A percentile compares a stretch with the other conserved stretches of the same genome.
Evolutionary conservation across 106 monocot species (phyloP).

Genomic region (Iris macrosiphon): DNA sequence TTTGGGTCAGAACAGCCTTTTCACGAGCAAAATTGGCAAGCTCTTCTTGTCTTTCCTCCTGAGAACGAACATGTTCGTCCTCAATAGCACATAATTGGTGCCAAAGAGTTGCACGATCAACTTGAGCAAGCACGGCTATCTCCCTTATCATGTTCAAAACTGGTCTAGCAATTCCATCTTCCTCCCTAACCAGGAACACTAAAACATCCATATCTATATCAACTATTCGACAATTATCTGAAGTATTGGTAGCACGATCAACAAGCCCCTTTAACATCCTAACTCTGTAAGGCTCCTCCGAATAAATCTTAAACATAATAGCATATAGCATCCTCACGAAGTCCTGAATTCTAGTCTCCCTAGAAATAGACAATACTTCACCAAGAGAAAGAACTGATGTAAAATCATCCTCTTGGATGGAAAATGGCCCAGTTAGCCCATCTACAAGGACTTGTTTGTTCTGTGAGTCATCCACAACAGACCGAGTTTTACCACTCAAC

Average conservation of each 20-base stretch:
- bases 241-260: constrained; percentile 67
- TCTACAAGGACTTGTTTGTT: constrained; percentile 23
- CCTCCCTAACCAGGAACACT: constrained; percentile 75
- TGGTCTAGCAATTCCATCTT: constrained; percentile 66
- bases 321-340: constrained; percentile 92
- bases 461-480: constrained; percentile 29
- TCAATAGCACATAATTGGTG: constrained; percentile 73
- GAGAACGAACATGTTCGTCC: constrained; percentile 67
- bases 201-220: constrained; percentile 92
- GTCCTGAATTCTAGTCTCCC: constrained; percentile 57
- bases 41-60: constrained; percentile 57
- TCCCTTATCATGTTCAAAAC: constrained; percentile 83
- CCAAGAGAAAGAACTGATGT: constrained; percentile 58
- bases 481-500: constrained; percentile 24
- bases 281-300: constrained; percentile 56
- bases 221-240: constrained; percentile 47
- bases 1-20: constrained; percentile 46
- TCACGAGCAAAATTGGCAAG: constrained; percentile 51
- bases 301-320: constrained; percentile 81
- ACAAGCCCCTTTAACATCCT: constrained; percentile 83
- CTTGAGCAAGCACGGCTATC: constrained; percentile 62
- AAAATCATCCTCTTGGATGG: constrained; percentile 63
- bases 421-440: constrained; percentile 28
- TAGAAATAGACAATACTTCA: constrained; percentile 73
- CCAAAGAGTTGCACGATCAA: constrained; percentile 82